Evolutionary conservation across 1,284 basidiomycete species (phyloP).

Genomic region (Cryptococcus deneoformans): DNA sequence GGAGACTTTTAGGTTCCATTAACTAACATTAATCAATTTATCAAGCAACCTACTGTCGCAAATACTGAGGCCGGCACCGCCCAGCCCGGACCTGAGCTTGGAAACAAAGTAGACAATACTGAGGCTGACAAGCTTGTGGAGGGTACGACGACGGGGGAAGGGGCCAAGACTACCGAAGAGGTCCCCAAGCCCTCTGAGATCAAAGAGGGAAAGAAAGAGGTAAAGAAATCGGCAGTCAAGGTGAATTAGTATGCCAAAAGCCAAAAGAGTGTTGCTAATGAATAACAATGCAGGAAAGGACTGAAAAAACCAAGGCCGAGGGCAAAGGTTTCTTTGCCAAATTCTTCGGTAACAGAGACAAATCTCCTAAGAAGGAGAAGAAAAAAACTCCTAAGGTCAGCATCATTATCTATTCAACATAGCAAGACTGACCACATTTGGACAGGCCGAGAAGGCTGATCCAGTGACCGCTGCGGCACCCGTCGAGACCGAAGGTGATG

Average conservation of each 20-base stretch:
- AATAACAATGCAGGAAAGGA: constrained; percentile 25
- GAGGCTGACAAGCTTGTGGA: constrained; percentile 17
- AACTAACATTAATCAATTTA: constrained; percentile 10
- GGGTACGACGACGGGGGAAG: background rate
- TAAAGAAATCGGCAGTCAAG: constrained; percentile 35
- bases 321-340: constrained; percentile 42
- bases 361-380: constrained; percentile 41
- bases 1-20: background rate
- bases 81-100: constrained; percentile 30
- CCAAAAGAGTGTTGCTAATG: background rate
- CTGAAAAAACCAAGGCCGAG: constrained; percentile 38
- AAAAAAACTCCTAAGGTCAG: constrained; percentile 38
- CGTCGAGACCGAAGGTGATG: background rate
- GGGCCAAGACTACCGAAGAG: constrained; percentile 16
- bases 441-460: constrained; percentile 32
- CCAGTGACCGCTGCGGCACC: constrained; percentile 7
- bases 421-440: constrained; percentile 2
- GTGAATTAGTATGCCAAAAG: constrained; percentile 9
- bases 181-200: constrained; percentile 13
- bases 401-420: background rate
- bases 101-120: constrained; percentile 32
- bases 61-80: constrained; percentile 34
- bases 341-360: constrained; percentile 33
- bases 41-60: constrained; percentile 33
- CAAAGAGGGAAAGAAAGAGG: constrained; percentile 28